Evolutionary conservation across 1,139 yeast species (phyloP).

Genomic region (Yamadazyma sp.): DNA sequence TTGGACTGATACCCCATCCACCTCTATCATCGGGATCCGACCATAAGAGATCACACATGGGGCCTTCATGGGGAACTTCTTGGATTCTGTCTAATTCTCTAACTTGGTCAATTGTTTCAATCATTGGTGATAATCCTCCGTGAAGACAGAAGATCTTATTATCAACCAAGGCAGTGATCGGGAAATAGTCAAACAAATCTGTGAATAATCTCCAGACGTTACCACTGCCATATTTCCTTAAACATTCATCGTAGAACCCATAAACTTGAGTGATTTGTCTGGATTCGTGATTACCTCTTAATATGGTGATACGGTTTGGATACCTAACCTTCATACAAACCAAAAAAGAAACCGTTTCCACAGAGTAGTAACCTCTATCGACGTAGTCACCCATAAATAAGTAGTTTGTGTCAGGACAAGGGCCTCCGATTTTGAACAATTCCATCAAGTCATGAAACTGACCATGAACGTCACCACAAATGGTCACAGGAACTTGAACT

Average conservation of each 20-base stretch:
- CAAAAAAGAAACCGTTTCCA: constrained; percentile 86
- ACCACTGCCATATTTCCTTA: constrained; percentile 92
- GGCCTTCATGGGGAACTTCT: constrained; percentile 99
- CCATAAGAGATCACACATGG: constrained; percentile 98
- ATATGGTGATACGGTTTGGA: constrained; percentile 89
- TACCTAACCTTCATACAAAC: constrained; percentile 92
- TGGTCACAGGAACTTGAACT: constrained; percentile 91
- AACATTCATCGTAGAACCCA: constrained; percentile 97
- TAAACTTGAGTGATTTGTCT: constrained; percentile 97
- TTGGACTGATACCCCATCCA: constrained; percentile 96
- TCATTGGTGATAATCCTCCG: constrained; percentile 95
- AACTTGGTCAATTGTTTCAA: constrained; percentile 86
- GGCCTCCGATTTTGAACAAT: constrained; percentile 89
- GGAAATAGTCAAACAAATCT: constrained; percentile 86
- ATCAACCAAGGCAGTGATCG: constrained; percentile 91
- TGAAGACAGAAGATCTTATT: constrained; percentile 91
- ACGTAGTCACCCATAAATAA: constrained; percentile 93
- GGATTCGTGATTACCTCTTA: constrained; percentile 96
- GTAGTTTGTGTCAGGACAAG: constrained; percentile 79
- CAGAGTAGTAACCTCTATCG: constrained; percentile 91
- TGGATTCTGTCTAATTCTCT: constrained; percentile 82
- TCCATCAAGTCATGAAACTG: constrained; percentile 95
- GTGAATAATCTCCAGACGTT: constrained; percentile 84
- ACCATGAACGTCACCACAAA: constrained; percentile 98
- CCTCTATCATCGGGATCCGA: constrained; percentile 96